Base-by-base conservation (phyloP, 306 rosid genomes). In the Lathyrus oleraceus region DNA sequence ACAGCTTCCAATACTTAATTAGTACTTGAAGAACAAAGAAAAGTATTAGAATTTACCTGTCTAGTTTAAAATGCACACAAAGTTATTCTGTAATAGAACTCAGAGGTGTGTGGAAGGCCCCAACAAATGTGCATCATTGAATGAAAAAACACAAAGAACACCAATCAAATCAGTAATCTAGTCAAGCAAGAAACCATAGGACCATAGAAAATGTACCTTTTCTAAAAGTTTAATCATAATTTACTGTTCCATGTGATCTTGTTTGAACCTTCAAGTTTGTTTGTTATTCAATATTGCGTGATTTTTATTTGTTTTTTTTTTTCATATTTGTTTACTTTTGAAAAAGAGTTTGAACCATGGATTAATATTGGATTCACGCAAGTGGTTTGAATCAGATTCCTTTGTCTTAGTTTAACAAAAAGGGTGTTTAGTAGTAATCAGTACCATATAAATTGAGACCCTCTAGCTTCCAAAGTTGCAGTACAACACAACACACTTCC, bases 361-460 rank as follows among this genome's bases (percentile, higher is more conserved):
- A 35, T 35, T 35, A 80, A 68, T 73, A 44, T 57, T 51, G 77
- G 79, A 63, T 52, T 59, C 39, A 21, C 73, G 30, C 73, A 15
- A 2, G 30, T 69, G 40, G 58, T 64, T 43, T 75, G 85, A 75
- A 82, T 82, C 83, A 78, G 88, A 84, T 84, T 82, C 82, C 13
- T 65, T 61, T 47, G 72, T 69, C 51, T 75, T 19, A 49, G 20
- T 21, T 30, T 43, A 52, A 64, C 40, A 49, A 27, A 65, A 38
- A 70, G 76, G 27, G 47, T 4, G 32, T 10, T 47, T 15, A 15
- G 53, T 7, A 8, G 1, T 17, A 5, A 16, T 11, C 5, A 21
- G 15, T 10, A 10, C 32, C 76, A 88, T 82, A 88, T 88, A 88
- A 78, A 88, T 84, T 40, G 79, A 74, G 58, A 62, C 72, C 27